Evolutionary conservation across 2,329 filamentous ascomycete genomes (phyloP), one percentile per base, ranked within the genome.

Genomic region (Drechslera avenae): DNA sequence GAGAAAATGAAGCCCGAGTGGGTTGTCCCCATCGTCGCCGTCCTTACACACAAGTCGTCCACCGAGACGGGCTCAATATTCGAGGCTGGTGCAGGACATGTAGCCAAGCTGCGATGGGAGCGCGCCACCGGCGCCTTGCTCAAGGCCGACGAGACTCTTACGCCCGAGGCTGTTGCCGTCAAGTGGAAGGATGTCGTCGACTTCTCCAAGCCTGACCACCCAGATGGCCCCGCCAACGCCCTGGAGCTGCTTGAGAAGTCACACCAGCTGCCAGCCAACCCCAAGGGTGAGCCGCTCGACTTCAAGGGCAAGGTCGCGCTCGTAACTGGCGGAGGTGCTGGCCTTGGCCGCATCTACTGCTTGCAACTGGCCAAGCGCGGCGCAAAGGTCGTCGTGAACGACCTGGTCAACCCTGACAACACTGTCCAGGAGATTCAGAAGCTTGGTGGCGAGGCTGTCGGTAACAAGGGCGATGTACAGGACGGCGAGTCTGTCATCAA

Each of bases 21-120:
- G 91, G 86, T 97, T 54, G 91, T 97, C 39, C 94, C 94, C 30
- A 81, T 97, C 34, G 94, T 97, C 26, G 93, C 91, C 42, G 86
- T 89, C 50, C 82, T 99, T 42, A 89, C 89, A 35, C 92, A 97
- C 83, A 86, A 89, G 70, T 90, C 84, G 67, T 95, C 94, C 80
- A 87, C 83, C 6, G 93, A 97, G 81, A 93, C 84, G 39, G 94
- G 94, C 57, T 81, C 86, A 55, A 96, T 97, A 73, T 97, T 92
- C 75, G 94, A 97, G 78, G 90, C 89, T 60, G 94, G 94, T 54
- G 94, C 90, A 71, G 94, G 93, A 49, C 91, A 96, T 77, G 79
- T 95, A 51, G 90, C 93, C 63, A 97, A 97, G 83, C 78, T 96
- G 52, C 85, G 94, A 69, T 99, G 94, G 94, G 90, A 99, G 82